A percentile compares a stretch with the other conserved stretches of the same genome.
These are phyloP conservation scores for Thraustotheca clavata DNA, from an alignment of 352 stramenopile species.

Conservation along the genomic window DNA sequence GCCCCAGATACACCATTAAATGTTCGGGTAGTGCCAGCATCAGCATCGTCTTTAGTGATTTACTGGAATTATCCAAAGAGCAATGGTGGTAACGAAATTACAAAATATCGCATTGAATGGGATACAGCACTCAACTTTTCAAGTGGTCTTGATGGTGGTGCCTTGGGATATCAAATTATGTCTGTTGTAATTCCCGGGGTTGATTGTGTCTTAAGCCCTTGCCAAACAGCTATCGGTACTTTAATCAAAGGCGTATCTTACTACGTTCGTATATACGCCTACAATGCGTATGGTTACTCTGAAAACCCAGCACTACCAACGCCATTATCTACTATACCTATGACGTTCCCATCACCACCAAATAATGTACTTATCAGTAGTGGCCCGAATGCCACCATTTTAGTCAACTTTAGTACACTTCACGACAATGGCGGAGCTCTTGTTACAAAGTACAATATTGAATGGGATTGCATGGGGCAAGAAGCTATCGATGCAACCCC, in stretches of 20 bases:
- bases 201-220: constrained; percentile 73
- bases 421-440: constrained; percentile 71
- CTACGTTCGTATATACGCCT: constrained; percentile 86
- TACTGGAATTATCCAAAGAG: constrained; percentile 84
- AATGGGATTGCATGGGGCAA: constrained; percentile 89
- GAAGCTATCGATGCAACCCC: constrained; percentile 37
- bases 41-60: constrained; percentile 68
- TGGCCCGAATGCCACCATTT: constrained; percentile 38
- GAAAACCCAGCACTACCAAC: constrained; percentile 44
- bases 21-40: constrained; percentile 64
- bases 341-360: constrained; percentile 65
- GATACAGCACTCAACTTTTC: constrained; percentile 81
- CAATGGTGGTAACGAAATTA: constrained; percentile 88
- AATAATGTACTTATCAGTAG: constrained; percentile 34
- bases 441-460: constrained; percentile 86
- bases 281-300: constrained; percentile 91
- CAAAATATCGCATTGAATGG: constrained; percentile 94
- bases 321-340: constrained; percentile 61
- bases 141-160: constrained; percentile 50
- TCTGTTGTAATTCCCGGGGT: constrained; percentile 49
- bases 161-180: constrained; percentile 73
- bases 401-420: constrained; percentile 67
- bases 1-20: constrained; percentile 74
- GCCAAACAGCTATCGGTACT: constrained; percentile 70
- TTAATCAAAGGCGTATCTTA: constrained; percentile 75